Evolutionary conservation across 371 early-diverging fungal species (phyloP).

Genomic region (Lichtheimia hyalospora): DNA sequence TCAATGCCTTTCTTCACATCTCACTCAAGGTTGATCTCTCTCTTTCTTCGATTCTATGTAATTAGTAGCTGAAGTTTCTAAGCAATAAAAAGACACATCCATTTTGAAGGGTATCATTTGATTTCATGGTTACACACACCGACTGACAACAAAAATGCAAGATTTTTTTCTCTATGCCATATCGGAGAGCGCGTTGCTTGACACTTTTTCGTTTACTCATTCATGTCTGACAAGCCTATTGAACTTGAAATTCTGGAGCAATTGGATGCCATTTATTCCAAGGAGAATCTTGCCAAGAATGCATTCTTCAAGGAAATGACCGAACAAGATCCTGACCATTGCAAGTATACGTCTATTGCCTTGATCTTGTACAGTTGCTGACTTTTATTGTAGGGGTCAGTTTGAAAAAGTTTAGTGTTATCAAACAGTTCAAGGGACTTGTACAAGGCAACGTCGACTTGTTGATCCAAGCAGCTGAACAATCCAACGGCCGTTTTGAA

Average conservation of each 20-base stretch:
- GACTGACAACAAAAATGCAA: no score
- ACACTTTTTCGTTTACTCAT: no score
- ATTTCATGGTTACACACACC: no score
- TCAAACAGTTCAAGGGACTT: constrained; percentile 45
- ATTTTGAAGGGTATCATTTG: no score
- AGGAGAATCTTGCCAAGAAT: constrained; percentile 40
- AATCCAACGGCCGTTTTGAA: constrained; percentile 27
- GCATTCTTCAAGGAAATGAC: constrained; percentile 43
- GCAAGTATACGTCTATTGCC: constrained; percentile 23
- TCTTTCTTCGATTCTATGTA: no score
- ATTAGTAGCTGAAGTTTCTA: no score
- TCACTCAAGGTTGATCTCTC: no score
- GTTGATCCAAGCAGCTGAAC: constrained; percentile 28
- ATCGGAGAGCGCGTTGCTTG: no score
- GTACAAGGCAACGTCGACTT: constrained; percentile 31
- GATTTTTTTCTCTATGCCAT: no score
- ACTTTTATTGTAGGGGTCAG: constrained; percentile 35
- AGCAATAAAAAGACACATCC: no score
- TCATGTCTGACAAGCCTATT: no score
- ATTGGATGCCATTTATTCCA: constrained; percentile 30
- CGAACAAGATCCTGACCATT: constrained; percentile 42
- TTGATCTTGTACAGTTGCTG: neutral
- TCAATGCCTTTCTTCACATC: no score
- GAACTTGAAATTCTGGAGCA: constrained; percentile 26
- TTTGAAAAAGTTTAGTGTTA: constrained; percentile 34